Evolutionary conservation across 176 grass and related monocot species (phyloP), one percentile per base, ranked within the genome.

Genomic region (Aegilops speltoides): DNA sequence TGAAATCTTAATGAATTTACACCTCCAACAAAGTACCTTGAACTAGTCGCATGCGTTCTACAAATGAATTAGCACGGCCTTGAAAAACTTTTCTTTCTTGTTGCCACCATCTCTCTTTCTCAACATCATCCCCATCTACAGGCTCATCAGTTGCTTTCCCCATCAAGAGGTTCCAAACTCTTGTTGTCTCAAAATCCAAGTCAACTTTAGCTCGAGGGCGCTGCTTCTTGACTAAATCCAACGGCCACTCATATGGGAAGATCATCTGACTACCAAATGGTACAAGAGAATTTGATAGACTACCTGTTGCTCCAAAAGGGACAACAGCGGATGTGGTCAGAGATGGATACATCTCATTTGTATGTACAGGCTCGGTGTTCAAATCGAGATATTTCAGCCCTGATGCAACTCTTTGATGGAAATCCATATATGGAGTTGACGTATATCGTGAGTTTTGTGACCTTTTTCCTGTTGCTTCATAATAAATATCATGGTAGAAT

Each of bases 161-260:
- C 91, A 93, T 95, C 73, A 95, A 79, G 85, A 95, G 80, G 29
- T 91, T 91, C 93, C 93, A 95, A 68, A 95, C 91, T 77, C 88
- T 93, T 19, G 85, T 85, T 68, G 93, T 95, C 82, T 95, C 91
- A 72, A 79, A 68, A 87, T 95, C 93, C 40, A 95, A 82, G 64
- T 95, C 78, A 81, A 95, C 93, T 77, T 95, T 95, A 46, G 91
- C 91, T 77, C 91, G 70, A 83, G 75, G 83, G 26, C 66, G 66
- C 72, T 89, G 84, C 77, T 82, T 91, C 89, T 91, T 95, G 15
- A 82, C 84, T 71, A 86, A 73, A 54, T 73, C 34, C 52, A 68
- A 54, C 54, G 77, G 77, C 16, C 37, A 75, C 67, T 86, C 81
- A 32, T 89, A 85, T 61, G 91, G 91, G 43, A 46, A 46, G 3